These are phyloP conservation scores for Fusarium citri DNA, from an alignment of 2,329 filamentous ascomycete species.

Conservation along the genomic window DNA sequence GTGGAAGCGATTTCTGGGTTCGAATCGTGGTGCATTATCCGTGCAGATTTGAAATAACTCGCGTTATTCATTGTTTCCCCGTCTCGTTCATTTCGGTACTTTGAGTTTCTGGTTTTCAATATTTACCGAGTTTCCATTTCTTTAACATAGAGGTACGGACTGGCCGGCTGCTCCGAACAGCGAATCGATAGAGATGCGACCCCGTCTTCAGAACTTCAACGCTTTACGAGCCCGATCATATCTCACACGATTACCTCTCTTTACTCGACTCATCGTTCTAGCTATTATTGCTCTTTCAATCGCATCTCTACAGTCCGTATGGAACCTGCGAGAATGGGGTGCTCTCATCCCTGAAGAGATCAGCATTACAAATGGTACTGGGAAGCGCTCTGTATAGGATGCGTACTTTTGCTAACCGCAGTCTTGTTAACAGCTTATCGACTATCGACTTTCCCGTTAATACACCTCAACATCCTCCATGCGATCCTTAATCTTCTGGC, in stretches of 20 bases:
- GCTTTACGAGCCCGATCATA: slow-evolving; percentile 82
- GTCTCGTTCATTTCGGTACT: not conserved
- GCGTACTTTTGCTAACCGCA: slow-evolving; percentile 12
- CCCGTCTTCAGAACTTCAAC: slow-evolving; percentile 66
- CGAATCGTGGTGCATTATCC: slow-evolving; percentile 10
- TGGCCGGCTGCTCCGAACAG: slow-evolving; percentile 44
- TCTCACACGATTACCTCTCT: slow-evolving; percentile 84
- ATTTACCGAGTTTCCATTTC: not conserved
- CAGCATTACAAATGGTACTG: slow-evolving; percentile 73
- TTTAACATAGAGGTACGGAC: slow-evolving; percentile 14
- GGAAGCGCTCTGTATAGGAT: not conserved
- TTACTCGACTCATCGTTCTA: slow-evolving; percentile 78
- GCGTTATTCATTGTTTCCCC: not conserved
- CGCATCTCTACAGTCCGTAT: slow-evolving; percentile 74
- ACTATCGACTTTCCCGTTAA: slow-evolving; percentile 89
- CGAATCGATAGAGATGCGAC: slow-evolving; percentile 47
- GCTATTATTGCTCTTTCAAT: slow-evolving; percentile 74
- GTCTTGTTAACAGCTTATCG: slow-evolving; percentile 76
- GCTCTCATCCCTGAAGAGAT: slow-evolving; percentile 82
- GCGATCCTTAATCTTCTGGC: slow-evolving; percentile 82
- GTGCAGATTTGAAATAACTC: not conserved
- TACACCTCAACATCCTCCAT: slow-evolving; percentile 86
- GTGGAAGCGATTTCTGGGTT: slow-evolving; percentile 26
- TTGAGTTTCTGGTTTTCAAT: not conserved
- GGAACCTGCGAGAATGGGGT: slow-evolving; percentile 81